Evolutionary conservation across 208 protist species (phyloP), one percentile per base, ranked within the genome.

Genomic region (Sergeia podlipaevii): DNA sequence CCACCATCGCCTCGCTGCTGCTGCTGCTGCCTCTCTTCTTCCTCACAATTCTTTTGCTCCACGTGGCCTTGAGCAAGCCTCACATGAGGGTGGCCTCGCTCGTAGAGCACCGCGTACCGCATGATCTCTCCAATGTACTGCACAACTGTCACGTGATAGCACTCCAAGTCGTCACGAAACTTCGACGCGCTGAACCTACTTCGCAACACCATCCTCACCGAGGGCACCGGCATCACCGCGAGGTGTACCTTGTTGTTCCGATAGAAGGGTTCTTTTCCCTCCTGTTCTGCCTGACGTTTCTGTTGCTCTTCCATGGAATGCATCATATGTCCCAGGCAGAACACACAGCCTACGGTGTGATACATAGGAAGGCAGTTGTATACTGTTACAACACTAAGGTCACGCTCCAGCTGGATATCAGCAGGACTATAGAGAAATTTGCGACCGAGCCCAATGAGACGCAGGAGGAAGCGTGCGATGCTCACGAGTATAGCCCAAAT

Each of bases 91-190:
- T 69, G 48, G 27, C 38, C 44, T 30, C 68, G 72, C 49, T 76
- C 71, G 57, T 73, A 69, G 18, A 77, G 60, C 43, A 80, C 48
- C 20, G 77, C 73, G 71, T 95, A 96, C 15, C 91, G 69, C 44
- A 88, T 74, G 18, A 97, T 59, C 67, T 97, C 92, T 7, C 92
- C 92, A 59, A 97, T 94, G 74, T 97, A 97, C 68, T 95, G 84
- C 17, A 91, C 63, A 10, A 91, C 77, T 10, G 86, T 95, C 15
- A 62, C 68, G 45, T 78, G 63, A 58, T 93, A 83, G n/a, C 37
- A 41, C 51, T 70, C 60, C 32, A 80, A 65, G 67, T 96, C 89
- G 4, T 48, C 23, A 53, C 63, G 70, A 52, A 91, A 95, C 37
- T 58, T 51, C 29, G 69, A 74, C 2, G 79, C 82, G 38, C 68